Conservation (phyloP, 2,329 filamentous ascomycete genomes). For the Dothidotthia symphoricarpi region DNA sequence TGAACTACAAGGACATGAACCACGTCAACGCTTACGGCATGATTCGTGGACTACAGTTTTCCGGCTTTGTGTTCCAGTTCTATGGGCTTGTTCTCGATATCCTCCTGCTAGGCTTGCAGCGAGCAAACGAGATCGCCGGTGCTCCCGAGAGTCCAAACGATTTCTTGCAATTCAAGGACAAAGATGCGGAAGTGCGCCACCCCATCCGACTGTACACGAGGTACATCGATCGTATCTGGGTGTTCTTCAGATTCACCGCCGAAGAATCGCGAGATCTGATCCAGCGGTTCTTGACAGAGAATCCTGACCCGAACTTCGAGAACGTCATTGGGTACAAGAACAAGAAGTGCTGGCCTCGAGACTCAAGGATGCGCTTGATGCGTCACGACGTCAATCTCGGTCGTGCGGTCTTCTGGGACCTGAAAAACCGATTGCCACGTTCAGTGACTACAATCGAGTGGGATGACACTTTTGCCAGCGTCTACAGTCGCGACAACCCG, state of each 20-base stretch:
- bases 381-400: conserved; percentile 97
- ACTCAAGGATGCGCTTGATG: conserved; percentile 97
- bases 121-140: conserved; percentile 96
- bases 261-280: conserved; percentile 96
- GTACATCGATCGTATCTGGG: conserved; percentile 98
- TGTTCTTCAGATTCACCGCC: conserved; percentile 89
- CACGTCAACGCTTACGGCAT: conserved; percentile 98
- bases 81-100: conserved; percentile 95
- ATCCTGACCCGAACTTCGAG: conserved; percentile 97
- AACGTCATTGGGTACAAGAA: conserved; percentile 99
- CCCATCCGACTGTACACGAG: conserved; percentile 96
- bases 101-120: conserved; percentile 84
- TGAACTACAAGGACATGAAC: conserved; percentile 99
- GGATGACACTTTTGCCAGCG: conserved; percentile 97
- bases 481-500: conserved; percentile 97
- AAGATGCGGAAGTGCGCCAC: conserved; percentile 86
- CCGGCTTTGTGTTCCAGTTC: conserved; percentile 98
- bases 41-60: conserved; percentile 97
- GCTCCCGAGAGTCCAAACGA: conserved; percentile 93
- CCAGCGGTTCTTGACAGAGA: conserved; percentile 94
- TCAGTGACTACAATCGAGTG: conserved; percentile 97
- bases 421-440: conserved; percentile 93
- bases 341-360: conserved; percentile 98
- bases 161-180: conserved; percentile 94
- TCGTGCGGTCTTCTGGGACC: conserved; percentile 95